Conservation (phyloP, 169 alveolate species). For the Hepatocystis sp. region DNA sequence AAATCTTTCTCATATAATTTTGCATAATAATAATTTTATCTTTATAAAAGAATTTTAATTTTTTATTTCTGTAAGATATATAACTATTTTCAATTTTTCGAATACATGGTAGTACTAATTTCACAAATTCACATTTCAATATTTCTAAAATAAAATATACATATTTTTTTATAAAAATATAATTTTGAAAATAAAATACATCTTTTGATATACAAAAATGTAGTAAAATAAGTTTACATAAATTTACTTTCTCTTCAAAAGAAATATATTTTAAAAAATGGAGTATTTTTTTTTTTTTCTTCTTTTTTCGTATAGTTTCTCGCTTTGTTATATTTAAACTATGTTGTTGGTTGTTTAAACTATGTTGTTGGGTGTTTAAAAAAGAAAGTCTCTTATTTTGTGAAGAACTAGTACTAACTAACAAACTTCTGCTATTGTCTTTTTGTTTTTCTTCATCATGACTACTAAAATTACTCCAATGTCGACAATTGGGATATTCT, state of each 20-base stretch:
- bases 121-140: constrained; percentile 41
- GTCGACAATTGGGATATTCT: too few relatives aligned
- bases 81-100: constrained; percentile 41
- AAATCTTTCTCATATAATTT: constrained; percentile 52
- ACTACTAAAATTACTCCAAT: too few relatives aligned
- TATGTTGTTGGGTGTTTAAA: too few relatives aligned
- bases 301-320: too few relatives aligned
- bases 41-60: constrained; percentile 30
- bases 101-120: constrained; percentile 17
- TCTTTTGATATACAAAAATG: constrained; percentile 27
- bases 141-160: constrained; percentile 55
- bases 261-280: background rate
- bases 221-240: constrained; percentile 43
- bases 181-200: constrained; percentile 24
- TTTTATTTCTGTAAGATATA: constrained; percentile 24
- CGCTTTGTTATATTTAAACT: too few relatives aligned
- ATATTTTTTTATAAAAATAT: constrained; percentile 30
- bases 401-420: too few relatives aligned
- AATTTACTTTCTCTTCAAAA: constrained; percentile 26
- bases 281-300: too few relatives aligned
- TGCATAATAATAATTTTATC: constrained; percentile 48
- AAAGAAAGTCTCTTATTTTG: too few relatives aligned
- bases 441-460: too few relatives aligned
- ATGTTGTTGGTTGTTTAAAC: too few relatives aligned
- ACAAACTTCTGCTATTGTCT: too few relatives aligned